phyloP scores from a whole-genome alignment of 179 eudicot species.

The Dionaea muscipula region DNA sequence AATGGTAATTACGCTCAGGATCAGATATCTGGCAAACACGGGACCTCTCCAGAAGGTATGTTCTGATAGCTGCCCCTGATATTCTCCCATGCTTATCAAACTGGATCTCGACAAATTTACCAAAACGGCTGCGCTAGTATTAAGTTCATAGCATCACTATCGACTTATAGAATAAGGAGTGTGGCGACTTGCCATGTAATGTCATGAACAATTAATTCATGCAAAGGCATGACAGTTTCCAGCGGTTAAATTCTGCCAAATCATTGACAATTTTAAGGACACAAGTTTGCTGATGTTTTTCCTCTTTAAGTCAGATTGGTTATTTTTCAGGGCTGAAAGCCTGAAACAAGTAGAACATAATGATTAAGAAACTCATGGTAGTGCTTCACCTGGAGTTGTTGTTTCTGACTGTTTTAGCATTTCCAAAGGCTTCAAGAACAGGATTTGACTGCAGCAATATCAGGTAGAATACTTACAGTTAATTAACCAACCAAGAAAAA shows the following conservation, averaged over 20 bases:
- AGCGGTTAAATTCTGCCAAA: too few relatives aligned
- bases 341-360: neutral
- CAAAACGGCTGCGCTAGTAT: constrained; percentile 50
- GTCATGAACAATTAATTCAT: too few relatives aligned
- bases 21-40: constrained; percentile 61
- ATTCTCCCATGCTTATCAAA: constrained; percentile 51
- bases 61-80: constrained; percentile 54
- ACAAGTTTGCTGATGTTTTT: too few relatives aligned
- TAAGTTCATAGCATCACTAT: constrained; percentile 1
- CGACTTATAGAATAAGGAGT: neutral
- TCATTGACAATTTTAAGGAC: too few relatives aligned
- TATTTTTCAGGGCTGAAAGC: too few relatives aligned
- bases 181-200: too few relatives aligned
- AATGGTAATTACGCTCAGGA: constrained; percentile 55
- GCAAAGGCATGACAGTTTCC: too few relatives aligned
- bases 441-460: constrained; percentile 37
- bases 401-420: constrained; percentile 53
- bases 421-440: constrained; percentile 57
- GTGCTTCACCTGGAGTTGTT: constrained; percentile 47
- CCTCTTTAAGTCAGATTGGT: too few relatives aligned
- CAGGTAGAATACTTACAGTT: neutral
- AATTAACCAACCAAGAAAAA: neutral
- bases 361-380: neutral
- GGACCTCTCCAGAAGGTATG: constrained; percentile 54
- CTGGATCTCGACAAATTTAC: constrained; percentile 62